A percentile compares a stretch with the other conserved stretches of the same genome.
Conservation (phyloP, 2,329 filamentous ascomycete species). For the Gremmenia infestans region DNA sequence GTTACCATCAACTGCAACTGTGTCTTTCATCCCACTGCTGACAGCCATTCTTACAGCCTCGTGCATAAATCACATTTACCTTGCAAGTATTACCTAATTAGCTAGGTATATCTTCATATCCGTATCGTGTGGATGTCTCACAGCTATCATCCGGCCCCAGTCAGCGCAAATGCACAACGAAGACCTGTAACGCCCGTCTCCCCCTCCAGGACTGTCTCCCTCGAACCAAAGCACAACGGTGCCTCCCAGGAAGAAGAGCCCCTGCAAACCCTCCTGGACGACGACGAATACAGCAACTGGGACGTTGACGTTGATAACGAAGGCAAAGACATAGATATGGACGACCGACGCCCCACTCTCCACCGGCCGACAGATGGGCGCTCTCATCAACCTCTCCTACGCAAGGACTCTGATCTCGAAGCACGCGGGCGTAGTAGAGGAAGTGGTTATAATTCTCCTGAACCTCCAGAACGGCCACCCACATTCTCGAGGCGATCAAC, state of each 20-base stretch:
- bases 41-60: no score
- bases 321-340: conserved; percentile 17
- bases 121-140: conserved; percentile 28
- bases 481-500: conserved; percentile 54
- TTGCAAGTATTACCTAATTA: no score
- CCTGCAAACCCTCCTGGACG: conserved; percentile 3
- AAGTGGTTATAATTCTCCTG: conserved; percentile 26
- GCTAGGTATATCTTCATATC: neutral
- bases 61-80: no score
- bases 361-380: conserved; percentile 35
- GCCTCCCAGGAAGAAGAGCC: neutral
- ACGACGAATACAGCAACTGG: conserved; percentile 22
- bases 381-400: conserved; percentile 34
- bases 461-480: conserved; percentile 25
- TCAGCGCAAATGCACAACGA: conserved; percentile 11
- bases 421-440: conserved; percentile 26
- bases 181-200: conserved; percentile 5
- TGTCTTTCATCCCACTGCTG: no score
- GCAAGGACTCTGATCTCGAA: conserved; percentile 25
- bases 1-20: no score
- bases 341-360: conserved; percentile 36
- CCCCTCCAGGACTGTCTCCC: conserved; percentile 19
- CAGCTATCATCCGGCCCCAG: conserved; percentile 18
- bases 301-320: conserved; percentile 24
- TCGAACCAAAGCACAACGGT: conserved; percentile 14